Evolutionary conservation across 2,329 filamentous ascomycete genomes (phyloP), one percentile per base, ranked within the genome.

Genomic region (Mycocentrospora acerina): DNA sequence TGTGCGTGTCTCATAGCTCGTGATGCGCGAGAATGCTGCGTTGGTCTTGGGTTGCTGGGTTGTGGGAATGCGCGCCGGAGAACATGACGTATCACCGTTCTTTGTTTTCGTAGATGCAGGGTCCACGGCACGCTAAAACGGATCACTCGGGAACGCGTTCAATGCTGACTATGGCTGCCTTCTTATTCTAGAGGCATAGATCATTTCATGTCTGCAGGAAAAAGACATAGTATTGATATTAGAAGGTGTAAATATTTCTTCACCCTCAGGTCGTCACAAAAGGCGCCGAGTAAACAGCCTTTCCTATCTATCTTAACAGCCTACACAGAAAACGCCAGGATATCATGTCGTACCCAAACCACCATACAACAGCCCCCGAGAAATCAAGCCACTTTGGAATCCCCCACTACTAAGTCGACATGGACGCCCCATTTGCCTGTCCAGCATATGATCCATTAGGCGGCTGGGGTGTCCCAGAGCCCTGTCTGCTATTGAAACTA

Each of bases 401-500:
- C 15, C 35, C 36, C 26, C 11, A 9, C 15, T n/a, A 24, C 37
- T 40, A 56, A 14, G 50, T 60, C 15, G 49, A 48, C 56, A 59
- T 58, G 4, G 56, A 59, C 7, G 57, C 46, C 14, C 57, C 57
- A 24, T 59, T 60, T 8, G 48, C 31, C 14, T 48, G 50, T n/a
- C 54, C 51, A 8, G 48, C 45, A 28, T 56, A 57, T 14, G 56
- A 56, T 4, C 56, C 51, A 18, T 57, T 63, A 1, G 60, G 54
- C 8, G 64, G 65, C 40, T 68, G 65, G 4, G 65, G 65, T 13
- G 65, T 68, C 4, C 62, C 62, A 13, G 63, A 66, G 8, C 53
- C 62, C 40, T 60, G 59, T 30, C 60, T 54, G 34, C 49, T 60
- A 28, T 48, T 59, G 32, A 66, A 62, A 42, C 56, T 64, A 18